Base-by-base conservation (phyloP, 768 basidiomycete genomes). In the Suillus subalutaceus region DNA sequence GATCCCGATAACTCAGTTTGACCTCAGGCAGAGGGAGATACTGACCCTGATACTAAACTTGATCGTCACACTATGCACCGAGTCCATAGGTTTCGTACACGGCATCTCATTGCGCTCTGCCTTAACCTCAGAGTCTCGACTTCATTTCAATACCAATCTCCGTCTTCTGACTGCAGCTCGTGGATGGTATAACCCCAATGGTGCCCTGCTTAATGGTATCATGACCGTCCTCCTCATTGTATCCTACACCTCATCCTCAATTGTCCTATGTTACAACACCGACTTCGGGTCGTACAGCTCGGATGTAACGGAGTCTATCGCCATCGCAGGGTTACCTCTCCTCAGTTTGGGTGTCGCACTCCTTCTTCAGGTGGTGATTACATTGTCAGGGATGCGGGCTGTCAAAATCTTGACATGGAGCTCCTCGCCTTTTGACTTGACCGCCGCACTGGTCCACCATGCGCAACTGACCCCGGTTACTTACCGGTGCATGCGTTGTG, bases 391-490 rank as follows among this genome's bases (percentile, higher is more conserved):
- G 26, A 26, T 77, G 23, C 52, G 67, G 35, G 37, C 64, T 30
- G 70, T 73, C 18, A 68, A 72, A 62, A 68, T 77, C 35, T 50
- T 72, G 57, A 77, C 76, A 9, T 77, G 77, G 77, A 79, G 77
- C 23, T 73, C 76, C 30, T 77, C 76, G 1, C 66, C 73, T 20
- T 69, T 79, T 18, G 76, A 75, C 15, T 66, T 72, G 1, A 75
- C 76, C 4, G 74, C 77, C 1, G 77, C 76, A 3, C 66, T 77
- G 35, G 65, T 78, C 15, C 71, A 74, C 20, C 72, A 77, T 10
- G 66, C 70, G 2, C 71, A 71, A 10, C 70, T 77, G 53, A 0
- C 69, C 4, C 69, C 63, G 1, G 66, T 69, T 32, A 44, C 66
- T 3, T 72, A 68, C 5, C 73, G 61, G 12, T 76, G 77, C 37